Percentiles rank a stretch among this genome's conserved stretches.
Conservation (phyloP, 805 yeast species). For the Starmerella khaoyaiensis region DNA sequence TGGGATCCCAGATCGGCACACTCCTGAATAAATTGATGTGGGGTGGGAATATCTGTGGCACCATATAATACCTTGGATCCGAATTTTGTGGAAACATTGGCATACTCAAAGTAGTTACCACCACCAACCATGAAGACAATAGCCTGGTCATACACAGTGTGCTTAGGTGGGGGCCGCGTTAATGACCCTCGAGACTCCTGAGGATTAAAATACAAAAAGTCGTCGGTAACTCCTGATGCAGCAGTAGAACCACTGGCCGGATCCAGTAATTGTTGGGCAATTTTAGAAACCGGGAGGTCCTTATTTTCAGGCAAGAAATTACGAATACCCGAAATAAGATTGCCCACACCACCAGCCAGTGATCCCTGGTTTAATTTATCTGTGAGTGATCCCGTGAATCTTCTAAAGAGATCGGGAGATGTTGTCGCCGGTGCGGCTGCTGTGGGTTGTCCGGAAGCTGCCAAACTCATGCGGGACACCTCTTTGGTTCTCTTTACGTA, state of each 20-base stretch:
- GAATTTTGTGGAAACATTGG: conserved; percentile 80
- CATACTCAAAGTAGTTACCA: conserved; percentile 88
- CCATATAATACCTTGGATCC: conserved; percentile 64
- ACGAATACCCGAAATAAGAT: conserved; percentile 75
- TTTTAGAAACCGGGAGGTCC: conserved; percentile 75
- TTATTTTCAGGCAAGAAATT: conserved; percentile 78
- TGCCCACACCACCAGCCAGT: conserved; percentile 78
- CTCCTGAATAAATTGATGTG: conserved; percentile 24
- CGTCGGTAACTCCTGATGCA: conserved; percentile 36
- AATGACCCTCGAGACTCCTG: conserved; percentile 74
- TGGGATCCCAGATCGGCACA: conserved; percentile 26
- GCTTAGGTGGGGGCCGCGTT: conserved; percentile 66
- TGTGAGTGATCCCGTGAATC: conserved; percentile 54
- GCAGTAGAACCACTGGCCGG: conserved; percentile 37
- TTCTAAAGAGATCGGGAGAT: conserved; percentile 30
- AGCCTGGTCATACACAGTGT: conserved; percentile 68
- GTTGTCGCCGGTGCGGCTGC: conserved; percentile 20
- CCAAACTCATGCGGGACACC: conserved; percentile 39
- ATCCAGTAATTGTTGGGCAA: conserved; percentile 85
- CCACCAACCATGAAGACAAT: conserved; percentile 93
- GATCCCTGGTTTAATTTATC: conserved; percentile 77
- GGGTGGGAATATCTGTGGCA: conserved; percentile 43
- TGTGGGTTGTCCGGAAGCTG: conserved; percentile 22
- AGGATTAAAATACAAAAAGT: conserved; percentile 83
- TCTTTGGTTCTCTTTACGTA: conserved; percentile 77